A percentile compares a stretch with the other conserved stretches of the same genome.
Evolutionary conservation across 108 stramenopile species (phyloP).

Genomic region (Poteriospumella lacustris): DNA sequence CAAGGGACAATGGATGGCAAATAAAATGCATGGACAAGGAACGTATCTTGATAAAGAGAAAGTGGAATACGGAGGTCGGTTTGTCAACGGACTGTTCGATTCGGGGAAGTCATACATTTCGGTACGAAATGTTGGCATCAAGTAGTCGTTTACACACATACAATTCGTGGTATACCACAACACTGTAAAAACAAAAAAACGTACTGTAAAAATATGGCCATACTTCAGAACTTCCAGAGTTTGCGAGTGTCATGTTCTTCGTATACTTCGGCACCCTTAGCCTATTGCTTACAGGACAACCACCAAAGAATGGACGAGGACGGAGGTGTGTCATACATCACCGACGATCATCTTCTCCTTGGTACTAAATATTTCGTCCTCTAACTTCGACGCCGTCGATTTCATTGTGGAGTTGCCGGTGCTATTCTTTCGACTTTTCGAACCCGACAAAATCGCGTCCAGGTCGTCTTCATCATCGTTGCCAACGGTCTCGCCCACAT

Average conservation of each 20-base stretch:
- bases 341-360: background rate
- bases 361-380: background rate
- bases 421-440: background rate
- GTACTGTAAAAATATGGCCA: too few relatives aligned
- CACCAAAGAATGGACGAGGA: too few relatives aligned
- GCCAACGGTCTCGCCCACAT: background rate
- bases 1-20: conserved; percentile 2
- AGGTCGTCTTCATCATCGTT: background rate
- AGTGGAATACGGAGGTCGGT: conserved; percentile 10
- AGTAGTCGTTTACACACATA: too few relatives aligned
- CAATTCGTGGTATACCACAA: too few relatives aligned
- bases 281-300: too few relatives aligned
- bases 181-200: too few relatives aligned
- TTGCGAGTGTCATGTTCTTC: too few relatives aligned
- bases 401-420: background rate
- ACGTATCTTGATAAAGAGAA: conserved; percentile 24
- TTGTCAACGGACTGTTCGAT: conserved; percentile 17
- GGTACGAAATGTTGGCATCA: background rate
- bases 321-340: too few relatives aligned
- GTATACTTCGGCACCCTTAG: too few relatives aligned
- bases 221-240: too few relatives aligned
- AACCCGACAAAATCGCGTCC: background rate
- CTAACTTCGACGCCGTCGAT: background rate
- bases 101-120: conserved; percentile 25
- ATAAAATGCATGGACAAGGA: conserved; percentile 32